phyloP scores from a whole-genome alignment of 208 protist genomes.

The Leishmania aethiopica region DNA sequence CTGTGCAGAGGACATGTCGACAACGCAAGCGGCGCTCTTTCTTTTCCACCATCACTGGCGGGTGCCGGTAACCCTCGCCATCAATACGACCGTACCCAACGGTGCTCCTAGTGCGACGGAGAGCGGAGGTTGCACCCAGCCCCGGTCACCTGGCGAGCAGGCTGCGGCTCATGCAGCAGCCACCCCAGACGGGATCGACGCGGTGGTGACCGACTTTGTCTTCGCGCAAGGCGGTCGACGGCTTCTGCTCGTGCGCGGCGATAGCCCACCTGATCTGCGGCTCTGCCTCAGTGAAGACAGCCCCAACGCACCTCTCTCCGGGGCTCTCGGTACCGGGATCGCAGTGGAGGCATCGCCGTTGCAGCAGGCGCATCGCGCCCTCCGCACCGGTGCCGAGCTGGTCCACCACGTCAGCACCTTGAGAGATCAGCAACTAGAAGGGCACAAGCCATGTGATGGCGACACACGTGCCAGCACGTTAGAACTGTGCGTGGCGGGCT shows the following conservation, averaged over 20 bases:
- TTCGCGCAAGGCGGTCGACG: conserved; percentile 10
- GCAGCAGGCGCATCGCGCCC: not conserved
- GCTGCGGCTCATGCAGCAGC: not conserved
- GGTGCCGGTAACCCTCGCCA: conserved; percentile 29
- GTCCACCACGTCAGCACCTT: conserved; percentile 9
- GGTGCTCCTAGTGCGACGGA: not conserved
- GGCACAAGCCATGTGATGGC: not conserved
- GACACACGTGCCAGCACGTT: not conserved
- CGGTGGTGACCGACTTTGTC: conserved; percentile 14
- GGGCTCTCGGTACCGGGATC: not conserved
- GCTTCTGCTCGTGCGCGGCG: conserved; percentile 42
- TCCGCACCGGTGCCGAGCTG: conserved; percentile 26
- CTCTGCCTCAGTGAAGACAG: conserved; percentile 1
- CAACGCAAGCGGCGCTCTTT: conserved; percentile 20
- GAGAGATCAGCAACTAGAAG: not conserved
- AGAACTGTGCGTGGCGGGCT: conserved; percentile 34
- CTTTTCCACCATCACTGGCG: conserved; percentile 11
- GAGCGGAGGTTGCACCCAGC: not conserved
- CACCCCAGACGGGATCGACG: conserved; percentile 4
- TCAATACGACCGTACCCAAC: conserved; percentile 32
- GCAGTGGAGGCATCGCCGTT: too few relatives aligned
- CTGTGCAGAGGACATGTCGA: conserved; percentile 15
- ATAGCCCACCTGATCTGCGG: conserved; percentile 12
- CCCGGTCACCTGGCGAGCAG: not conserved
- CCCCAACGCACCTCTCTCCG: not conserved